Evolutionary conservation across 768 basidiomycete species (phyloP), one percentile per base, ranked within the genome.

Genomic region (Lenzites betulinus): DNA sequence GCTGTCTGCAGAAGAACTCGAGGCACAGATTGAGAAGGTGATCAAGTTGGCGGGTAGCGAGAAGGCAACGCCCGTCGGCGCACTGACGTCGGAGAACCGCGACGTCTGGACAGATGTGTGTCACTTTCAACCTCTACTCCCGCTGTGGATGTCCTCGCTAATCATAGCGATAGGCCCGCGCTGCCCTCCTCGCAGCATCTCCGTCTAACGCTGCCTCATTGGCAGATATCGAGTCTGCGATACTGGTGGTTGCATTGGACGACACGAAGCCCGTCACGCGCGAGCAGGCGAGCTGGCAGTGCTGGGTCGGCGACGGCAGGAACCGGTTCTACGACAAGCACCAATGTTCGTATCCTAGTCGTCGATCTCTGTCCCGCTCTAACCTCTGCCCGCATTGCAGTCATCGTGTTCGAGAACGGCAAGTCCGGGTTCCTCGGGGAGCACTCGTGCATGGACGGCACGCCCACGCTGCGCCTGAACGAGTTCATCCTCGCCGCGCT

Each of bases 281-380:
- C 41, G 91, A 96, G 64, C 86, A 92, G 28, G 79, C 90, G 13
- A 90, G 90, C 57, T 90, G 90, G 87, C 79, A 76, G 20, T 84
- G 86, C 50, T 98, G 96, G 95, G 87, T 88, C 23, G 96, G 95
- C 33, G 84, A 96, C 66, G 95, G 93, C 23, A 79, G 86, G 51
- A 97, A 96, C 73, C 79, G 96, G 60, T 99, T 90, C 81, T 98
- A 88, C 70, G 97, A 98, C 79, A 99, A 99, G 75, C 96, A 98
- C 70, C 92, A 98, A 70, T 69, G 93, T 94, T 71, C 35, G 89
- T 79, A 47, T 23, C 43, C 18, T 11, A 33, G 11, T 33, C 11
- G 6, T 11, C 11, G 6, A 26, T 28, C 20, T 43, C n/a, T 55
- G 2, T 35, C 5, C 43, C 59, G 59, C 30, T 49, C n/a, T 54